Evolutionary conservation across 805 yeast species (phyloP), one percentile per base, ranked within the genome.

Genomic region (Metschnikowia lunata): DNA sequence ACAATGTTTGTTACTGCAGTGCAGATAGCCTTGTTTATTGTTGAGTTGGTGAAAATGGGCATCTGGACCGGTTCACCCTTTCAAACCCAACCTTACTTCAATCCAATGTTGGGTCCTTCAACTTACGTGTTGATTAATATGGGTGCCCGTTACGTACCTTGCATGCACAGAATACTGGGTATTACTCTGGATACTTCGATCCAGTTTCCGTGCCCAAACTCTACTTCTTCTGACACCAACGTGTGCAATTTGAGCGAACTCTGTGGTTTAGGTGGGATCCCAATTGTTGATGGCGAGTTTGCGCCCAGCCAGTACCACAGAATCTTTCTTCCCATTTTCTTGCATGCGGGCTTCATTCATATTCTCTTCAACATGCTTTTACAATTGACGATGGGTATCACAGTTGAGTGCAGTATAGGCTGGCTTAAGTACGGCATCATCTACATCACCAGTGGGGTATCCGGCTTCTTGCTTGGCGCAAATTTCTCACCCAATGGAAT

Each of bases 71-170:
- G 87, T 2, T 71, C 76, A 12, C 79, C 83, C 4, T 74, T 84
- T 47, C 87, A 80, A 57, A 80, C 86, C 0, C 61, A 80, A 52
- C 90, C 90, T 6, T 76, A 79, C 48, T 81, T 84, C 67, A 84
- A 84, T 58, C 90, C 89, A 6, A 83, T 84, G 89, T 59, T 84
- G 26, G 90, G 90, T 1, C 90, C 90, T 10, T 82, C 88, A 2
- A 64, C 82, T 0, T 82, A 82, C 54, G 66, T 83, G 1, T 72
- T 79, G 56, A 82, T 84, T 45, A 76, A 80, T 52, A 75, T 81
- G 75, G 90, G 90, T 1, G 82, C 88, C 3, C 60, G 89, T 28
- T 84, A 81, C 58, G 72, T 76, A 1, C 88, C 89, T 0, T 84
- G 90, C 57, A 82, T 84, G 88, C 76, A 76, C 36, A 55, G 60